Base-by-base conservation (phyloP, 73 alveolate genomes). In the Paramecium octaurelia region DNA sequence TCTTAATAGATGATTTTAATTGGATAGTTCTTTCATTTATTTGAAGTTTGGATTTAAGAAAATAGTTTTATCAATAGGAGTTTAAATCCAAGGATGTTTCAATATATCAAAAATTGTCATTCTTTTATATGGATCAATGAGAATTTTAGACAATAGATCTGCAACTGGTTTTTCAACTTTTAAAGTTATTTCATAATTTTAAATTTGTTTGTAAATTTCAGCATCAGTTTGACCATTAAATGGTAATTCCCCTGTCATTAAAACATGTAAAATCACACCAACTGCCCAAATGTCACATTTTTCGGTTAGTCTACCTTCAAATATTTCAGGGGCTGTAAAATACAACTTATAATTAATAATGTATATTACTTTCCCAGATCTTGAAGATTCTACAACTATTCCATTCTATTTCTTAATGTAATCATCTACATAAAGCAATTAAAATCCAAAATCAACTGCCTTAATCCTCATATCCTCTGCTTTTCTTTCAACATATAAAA, bases 301-400 rank as follows among this genome's bases (percentile, higher is more conserved):
- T 68, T 86, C 93, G 1, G 85, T 86, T 44, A 35, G 21, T 68
- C 86, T 86, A 6, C 93, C 93, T 58, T 86, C 20, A 27, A 64
- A 85, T 2, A 84, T 93, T 88, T 93, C 95, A 2, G 96, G 96
- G 10, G 96, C 96, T 48, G 86, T 93, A 71, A 86, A 93, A 85
- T 93, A 93, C 21, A 93, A 93, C 18, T 93, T 93, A 46, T 29
- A 24, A 38, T 43, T 11, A 31, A 64, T 64, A 64, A 23, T 0
- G 14, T 40, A 54, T 64, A 23, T 11, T 64, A 64, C 84, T 27
- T 64, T 64, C 31, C 84, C 84, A 1, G 44, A 64, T 46, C 91
- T 42, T 40, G 91, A 80, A 0, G 76, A 24, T 80, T 80, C 91
- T 8, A 80, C 75, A 18, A 80, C 77, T 16, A 44, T 24, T 43